Base-by-base conservation (phyloP, 306 rosid genomes). In the Trifolium pratense region DNA sequence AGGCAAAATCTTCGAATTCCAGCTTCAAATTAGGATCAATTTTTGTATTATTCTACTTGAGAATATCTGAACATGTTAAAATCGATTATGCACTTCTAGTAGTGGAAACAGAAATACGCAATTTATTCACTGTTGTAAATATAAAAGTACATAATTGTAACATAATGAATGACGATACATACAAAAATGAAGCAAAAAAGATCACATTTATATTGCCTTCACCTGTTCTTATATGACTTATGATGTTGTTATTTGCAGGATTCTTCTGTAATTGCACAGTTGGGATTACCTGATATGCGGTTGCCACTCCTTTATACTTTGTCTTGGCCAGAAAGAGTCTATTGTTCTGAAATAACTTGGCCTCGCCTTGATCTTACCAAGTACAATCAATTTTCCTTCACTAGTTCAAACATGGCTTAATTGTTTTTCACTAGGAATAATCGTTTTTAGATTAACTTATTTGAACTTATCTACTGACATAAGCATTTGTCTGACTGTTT, bases 251-350 rank as follows among this genome's bases (percentile, higher is more conserved):
- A n/a, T 51, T 70, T 82, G 1, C 92, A 92, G 96, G 96, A 92
- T 79, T 92, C 96, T 76, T 92, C 98, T 65, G 87, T 92, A 78
- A 71, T 90, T 75, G 92, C 98, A 39, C 96, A 90, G 65, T 75
- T 90, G 84, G 98, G 98, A 3, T 78, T 88, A 91, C 98, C 96
- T 17, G 96, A 90, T 45, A 90, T 90, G 98, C 95, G 98, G 6
- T 73, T 90, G 79, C 96, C 95, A 0, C 89, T 92, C 74, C 88
- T 90, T 23, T 92, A 90, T 55, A 92, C 98, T 34, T 68, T 92
- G 87, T 88, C 96, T 57, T 92, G 96, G 96, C 96, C 96, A 1
- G 95, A 92, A 34, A 85, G 98, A 88, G 58, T 92, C 63, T 74
- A 81, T 73, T 92, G 96, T 69, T 92, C 98, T 18, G 97, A 92